Evolutionary conservation across 306 rosid species (phyloP).

Genomic region (Hippophae tibetana): DNA sequence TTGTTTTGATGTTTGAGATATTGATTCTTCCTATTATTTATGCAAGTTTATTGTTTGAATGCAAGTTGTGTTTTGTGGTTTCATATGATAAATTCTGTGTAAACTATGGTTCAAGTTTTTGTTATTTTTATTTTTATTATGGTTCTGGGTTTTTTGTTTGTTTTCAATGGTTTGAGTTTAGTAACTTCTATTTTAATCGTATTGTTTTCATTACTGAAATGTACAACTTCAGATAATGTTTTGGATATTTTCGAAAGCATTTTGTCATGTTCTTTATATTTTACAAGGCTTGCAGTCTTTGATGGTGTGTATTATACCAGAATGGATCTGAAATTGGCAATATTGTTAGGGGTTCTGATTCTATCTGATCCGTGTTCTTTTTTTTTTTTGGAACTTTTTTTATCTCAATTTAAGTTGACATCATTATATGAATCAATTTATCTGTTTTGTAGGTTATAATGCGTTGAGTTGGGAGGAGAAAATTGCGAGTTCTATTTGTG

Average conservation of each 20-base stretch:
- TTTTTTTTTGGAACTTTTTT: background rate
- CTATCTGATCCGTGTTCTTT: background rate
- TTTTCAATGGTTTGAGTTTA: constrained; percentile 6
- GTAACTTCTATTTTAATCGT: constrained; percentile 8
- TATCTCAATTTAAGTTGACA: constrained; percentile 9
- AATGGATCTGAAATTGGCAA: constrained; percentile 38
- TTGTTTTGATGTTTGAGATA: constrained; percentile 18
- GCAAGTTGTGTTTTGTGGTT: background rate
- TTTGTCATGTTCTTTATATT: constrained; percentile 9
- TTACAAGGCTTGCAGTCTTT: constrained; percentile 14
- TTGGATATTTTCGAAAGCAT: constrained; percentile 6
- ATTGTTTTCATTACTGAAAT: constrained; percentile 12
- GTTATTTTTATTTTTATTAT: too few species aligned
- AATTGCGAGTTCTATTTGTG: background rate
- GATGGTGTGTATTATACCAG: constrained; percentile 7
- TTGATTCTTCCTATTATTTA: background rate
- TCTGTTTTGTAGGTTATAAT: background rate
- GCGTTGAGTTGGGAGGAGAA: background rate
- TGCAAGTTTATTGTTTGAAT: background rate
- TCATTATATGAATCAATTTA: too few species aligned
- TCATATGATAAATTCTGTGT: constrained; percentile 16
- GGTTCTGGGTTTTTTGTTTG: constrained; percentile 25
- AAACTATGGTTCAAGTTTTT: constrained; percentile 5
- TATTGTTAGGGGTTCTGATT: constrained; percentile 9
- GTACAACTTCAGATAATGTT: constrained; percentile 20